Evolutionary conservation across 2,329 filamentous ascomycete genomes (phyloP).

Genomic region (Biscogniauxia sp.): DNA sequence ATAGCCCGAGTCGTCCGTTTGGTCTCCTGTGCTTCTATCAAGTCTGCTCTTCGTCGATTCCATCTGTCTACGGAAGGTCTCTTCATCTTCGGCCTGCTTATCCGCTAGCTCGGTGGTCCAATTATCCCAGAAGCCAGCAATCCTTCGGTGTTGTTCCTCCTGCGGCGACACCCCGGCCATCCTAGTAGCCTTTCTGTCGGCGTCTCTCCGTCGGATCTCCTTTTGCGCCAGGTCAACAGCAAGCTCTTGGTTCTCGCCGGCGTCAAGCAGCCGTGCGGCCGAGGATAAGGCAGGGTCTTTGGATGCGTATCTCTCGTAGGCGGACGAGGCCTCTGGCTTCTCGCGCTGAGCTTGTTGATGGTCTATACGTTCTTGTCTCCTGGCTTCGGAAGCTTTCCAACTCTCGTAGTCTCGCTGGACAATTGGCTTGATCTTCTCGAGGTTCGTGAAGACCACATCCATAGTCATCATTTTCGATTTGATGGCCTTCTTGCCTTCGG

Average conservation of each 20-base stretch:
- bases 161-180: constrained; percentile 56
- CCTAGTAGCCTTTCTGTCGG: constrained; percentile 54
- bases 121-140: constrained; percentile 43
- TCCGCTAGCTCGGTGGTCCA: constrained; percentile 36
- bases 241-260: constrained; percentile 68
- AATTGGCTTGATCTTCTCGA: constrained; percentile 77
- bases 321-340: constrained; percentile 22
- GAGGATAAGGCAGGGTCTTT: constrained; percentile 59
- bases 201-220: constrained; percentile 68
- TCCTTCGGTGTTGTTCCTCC: constrained; percentile 55
- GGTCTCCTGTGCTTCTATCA: constrained; percentile 30
- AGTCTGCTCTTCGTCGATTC: constrained; percentile 49
- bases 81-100: constrained; percentile 37
- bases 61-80: constrained; percentile 50
- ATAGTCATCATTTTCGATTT: constrained; percentile 49
- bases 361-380: constrained; percentile 30
- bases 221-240: constrained; percentile 73
- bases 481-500: constrained; percentile 63
- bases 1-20: constrained; percentile 25
- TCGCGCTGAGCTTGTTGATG: constrained; percentile 14
- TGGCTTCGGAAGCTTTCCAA: constrained; percentile 57
- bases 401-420: constrained; percentile 70
- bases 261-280: constrained; percentile 61
- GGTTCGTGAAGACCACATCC: constrained; percentile 59
- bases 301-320: constrained; percentile 48